Base-by-base conservation (phyloP, 345 rosid species). In the Firmiana major region DNA sequence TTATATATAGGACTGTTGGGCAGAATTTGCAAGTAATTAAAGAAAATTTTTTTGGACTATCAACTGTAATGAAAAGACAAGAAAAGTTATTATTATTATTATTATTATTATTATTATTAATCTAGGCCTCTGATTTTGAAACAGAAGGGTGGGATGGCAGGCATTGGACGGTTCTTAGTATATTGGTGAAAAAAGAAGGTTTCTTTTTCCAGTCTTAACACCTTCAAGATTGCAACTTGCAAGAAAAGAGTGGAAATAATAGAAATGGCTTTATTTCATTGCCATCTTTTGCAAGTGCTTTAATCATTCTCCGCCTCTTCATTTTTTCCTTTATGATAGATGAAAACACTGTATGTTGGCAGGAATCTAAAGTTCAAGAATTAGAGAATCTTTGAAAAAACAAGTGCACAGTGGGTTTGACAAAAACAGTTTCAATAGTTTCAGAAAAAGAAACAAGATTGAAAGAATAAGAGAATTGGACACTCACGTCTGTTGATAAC, bases 401-500 rank as follows among this genome's bases (percentile, higher is more conserved):
- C 58, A 51, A 4, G n/a, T 54, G 63, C 57, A 69, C 43, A 49
- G 57, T 48, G 48, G 17, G 2, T 73, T 73, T 53, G 64, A 54
- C 49, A 55, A 59, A 57, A 74, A 74, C 22, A 70, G 51, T 36
- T 34, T 15, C 34, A 38, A 13, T 36, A 22, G n/a, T 38, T 51
- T 11, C 19, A 72, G 55, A 16, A 2, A n/a, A 15, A 3, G 34
- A 55, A 64, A 70, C 21, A 53, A 5, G 3, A 69, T 22, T 28
- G 15, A 31, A 67, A 12, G 7, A 75, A 42, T 9, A 49, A 59
- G 40, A 12, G 36, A 46, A 3, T 15, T 53, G 54, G 54, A 48
- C 11, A 55, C 89, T 83, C 66, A 88, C 91, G 86, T 86, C 88
- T 80, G 77, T 83, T 88, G 66, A 82, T 79, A 42, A 73, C 83